A percentile compares a stretch with the other conserved stretches of the same genome.
These are phyloP conservation scores for Ormosia semicastrata DNA, from an alignment of 306 rosid species.

Conservation along the genomic window DNA sequence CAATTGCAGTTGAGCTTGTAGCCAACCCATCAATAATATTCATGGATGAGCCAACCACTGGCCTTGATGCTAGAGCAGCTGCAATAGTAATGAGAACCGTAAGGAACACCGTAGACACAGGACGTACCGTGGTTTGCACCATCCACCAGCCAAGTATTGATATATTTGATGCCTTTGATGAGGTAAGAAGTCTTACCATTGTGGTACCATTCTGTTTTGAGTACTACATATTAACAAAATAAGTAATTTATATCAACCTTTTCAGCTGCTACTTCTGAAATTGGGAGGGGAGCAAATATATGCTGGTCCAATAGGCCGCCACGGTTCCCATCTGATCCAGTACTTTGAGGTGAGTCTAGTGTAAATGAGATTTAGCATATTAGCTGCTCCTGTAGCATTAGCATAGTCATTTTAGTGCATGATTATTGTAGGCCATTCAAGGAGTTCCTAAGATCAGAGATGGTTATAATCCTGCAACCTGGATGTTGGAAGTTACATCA, in stretches of 20 bases:
- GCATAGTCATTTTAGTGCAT: neutral
- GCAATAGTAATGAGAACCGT: slow-evolving; percentile 96
- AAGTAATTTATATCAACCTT: neutral
- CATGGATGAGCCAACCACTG: slow-evolving; percentile 98
- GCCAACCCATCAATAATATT: slow-evolving; percentile 94
- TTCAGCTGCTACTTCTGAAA: slow-evolving; percentile 77
- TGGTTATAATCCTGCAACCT: slow-evolving; percentile 87
- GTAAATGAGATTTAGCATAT: slow-evolving; percentile 6
- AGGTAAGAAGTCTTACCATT: slow-evolving; percentile 48
- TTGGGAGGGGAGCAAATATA: slow-evolving; percentile 84
- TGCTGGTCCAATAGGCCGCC: slow-evolving; percentile 74
- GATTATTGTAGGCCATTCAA: slow-evolving; percentile 50
- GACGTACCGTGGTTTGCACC: slow-evolving; percentile 91
- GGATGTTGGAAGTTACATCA: slow-evolving; percentile 94
- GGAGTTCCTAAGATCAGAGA: slow-evolving; percentile 77
- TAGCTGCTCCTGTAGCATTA: neutral
- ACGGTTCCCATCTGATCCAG: slow-evolving; percentile 51
- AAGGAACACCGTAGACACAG: slow-evolving; percentile 89
- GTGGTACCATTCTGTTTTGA: neutral
- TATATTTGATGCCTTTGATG: slow-evolving; percentile 91
- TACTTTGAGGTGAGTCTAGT: slow-evolving; percentile 71
- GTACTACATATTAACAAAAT: neutral
- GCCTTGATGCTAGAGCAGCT: slow-evolving; percentile 97
- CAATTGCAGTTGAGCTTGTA: slow-evolving; percentile 89
- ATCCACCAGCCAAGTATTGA: slow-evolving; percentile 98